These are phyloP conservation scores for Vigna reflexopilosa DNA, from an alignment of 306 rosid species.

Conservation along the genomic window DNA sequence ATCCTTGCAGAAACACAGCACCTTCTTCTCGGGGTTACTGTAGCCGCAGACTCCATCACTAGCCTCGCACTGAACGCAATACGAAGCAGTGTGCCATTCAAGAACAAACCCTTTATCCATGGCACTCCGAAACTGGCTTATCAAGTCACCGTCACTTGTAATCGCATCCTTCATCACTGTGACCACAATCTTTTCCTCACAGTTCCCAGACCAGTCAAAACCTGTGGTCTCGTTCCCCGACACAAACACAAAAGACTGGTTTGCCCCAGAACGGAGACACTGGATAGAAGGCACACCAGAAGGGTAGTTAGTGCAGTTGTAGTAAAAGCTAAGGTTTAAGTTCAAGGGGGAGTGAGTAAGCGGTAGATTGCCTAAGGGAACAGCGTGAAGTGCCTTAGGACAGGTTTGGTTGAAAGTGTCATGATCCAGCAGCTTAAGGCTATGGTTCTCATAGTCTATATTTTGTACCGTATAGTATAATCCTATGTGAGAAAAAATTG, in stretches of 20 bases:
- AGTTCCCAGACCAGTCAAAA: conserved; percentile 45
- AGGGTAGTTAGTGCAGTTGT: conserved; percentile 49
- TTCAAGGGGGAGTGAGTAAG: conserved; percentile 43
- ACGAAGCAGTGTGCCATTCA: conserved; percentile 37
- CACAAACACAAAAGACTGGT: conserved; percentile 49
- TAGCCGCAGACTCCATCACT: conserved; percentile 50
- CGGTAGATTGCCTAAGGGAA: conserved; percentile 44
- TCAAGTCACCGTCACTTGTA: conserved; percentile 25
- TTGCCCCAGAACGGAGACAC: conserved; percentile 36
- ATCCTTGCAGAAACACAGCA: conserved; percentile 50
- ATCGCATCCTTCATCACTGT: conserved; percentile 50
- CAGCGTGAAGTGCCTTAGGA: conserved; percentile 48
- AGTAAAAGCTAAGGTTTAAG: conserved; percentile 48
- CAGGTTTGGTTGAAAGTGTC: conserved; percentile 45
- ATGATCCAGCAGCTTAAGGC: conserved; percentile 39
- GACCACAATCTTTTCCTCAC: conserved; percentile 37
- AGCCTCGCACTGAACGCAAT: conserved; percentile 44
- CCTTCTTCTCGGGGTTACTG: conserved; percentile 16
- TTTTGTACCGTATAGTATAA: conserved; percentile 24
- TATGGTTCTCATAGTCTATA: conserved; percentile 30
- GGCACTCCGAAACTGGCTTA: conserved; percentile 44
- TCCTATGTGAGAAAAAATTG: conserved; percentile 9
- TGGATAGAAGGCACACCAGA: conserved; percentile 25
- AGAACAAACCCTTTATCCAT: conserved; percentile 52
- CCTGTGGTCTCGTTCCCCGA: conserved; percentile 39